Base-by-base conservation (phyloP, 495 filamentous ascomycete species). In the Halenospora varia region DNA sequence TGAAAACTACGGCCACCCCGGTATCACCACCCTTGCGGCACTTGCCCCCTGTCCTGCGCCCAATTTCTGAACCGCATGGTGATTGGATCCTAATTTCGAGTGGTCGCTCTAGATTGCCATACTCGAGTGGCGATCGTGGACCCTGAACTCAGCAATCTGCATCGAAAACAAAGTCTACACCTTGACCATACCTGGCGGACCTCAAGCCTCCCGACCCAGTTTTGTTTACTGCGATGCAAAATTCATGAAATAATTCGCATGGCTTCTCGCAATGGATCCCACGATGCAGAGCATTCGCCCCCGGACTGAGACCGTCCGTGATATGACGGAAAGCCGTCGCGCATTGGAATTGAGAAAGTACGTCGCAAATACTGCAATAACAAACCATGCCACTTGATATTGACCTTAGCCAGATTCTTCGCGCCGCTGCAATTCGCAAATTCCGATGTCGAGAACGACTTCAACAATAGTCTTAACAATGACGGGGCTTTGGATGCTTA, bases 341-440 rank as follows among this genome's bases (percentile, higher is more conserved):
- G 54, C 57, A 4, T 40, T 59, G 35, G 62, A 64, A 24, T 46
- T 64, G 25, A 55, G 57, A 44, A 64, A 64, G 62, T 64, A 52
- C 3, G 25, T 42, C 18, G n/a, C n/a, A n/a, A n/a, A n/a, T n/a
- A n/a, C n/a, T n/a, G n/a, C n/a, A n/a, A n/a, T n/a, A n/a, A n/a
- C n/a, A n/a, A n/a, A n/a, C n/a, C n/a, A n/a, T n/a, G n/a, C n/a
- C n/a, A n/a, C n/a, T n/a, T n/a, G n/a, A n/a, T n/a, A n/a, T n/a
- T n/a, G n/a, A n/a, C n/a, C n/a, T n/a, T n/a, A 13, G 9, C 1
- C 44, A 64, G 62, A 40, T 61, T 64, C 50, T 64, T 64, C 51
- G 49, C 57, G 35, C 58, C 62, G 2, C 10, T 44, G 8, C 44
- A 44, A 2, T 13, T 45, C 8, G 22, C 10, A 19, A 24, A 39